Base-by-base conservation (phyloP, 23 red algal species). In the Chondrus crispus region DNA sequence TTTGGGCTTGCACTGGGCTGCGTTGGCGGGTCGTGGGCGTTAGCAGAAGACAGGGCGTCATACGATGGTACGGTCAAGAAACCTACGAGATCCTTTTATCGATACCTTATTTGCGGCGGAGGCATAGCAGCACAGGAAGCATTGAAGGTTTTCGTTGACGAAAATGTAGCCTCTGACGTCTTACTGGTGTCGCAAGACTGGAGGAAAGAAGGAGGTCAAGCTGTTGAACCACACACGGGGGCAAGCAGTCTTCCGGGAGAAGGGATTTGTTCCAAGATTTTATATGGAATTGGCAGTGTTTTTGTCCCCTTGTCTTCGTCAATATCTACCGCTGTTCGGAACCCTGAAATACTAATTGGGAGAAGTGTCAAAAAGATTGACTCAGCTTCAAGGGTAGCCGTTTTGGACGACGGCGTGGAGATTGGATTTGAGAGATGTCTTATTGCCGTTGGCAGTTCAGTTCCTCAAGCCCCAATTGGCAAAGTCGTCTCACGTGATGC, bases 51-150 rank as follows among this genome's bases (percentile, higher is more conserved):
- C n/a, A n/a, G n/a, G n/a, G n/a, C n/a, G n/a, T n/a, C n/a, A n/a
- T n/a, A n/a, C n/a, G n/a, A n/a, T n/a, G n/a, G n/a, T n/a, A n/a
- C n/a, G n/a, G n/a, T n/a, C n/a, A n/a, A n/a, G n/a, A 66, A 66
- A 32, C 87, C 87, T 5, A 11, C 87, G 29, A 69, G 87, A 28
- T 32, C 26, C 24, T 45, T 60, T 13, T 90, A 90, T 37, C 49
- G 69, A 55, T 90, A 90, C 41, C 74, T 90, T 46, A 90, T 90
- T 47, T 90, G 87, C 42, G 87, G 87, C 24, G 87, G 69, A 30
- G 73, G 73, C 14, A 73, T 90, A 2, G 87, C 87, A 52, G 87
- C 87, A 20, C 87, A 90, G 53, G 87, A 90, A 90, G 87, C 87
- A 12, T 52, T 90, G 26, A 79, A 75, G 39, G 53, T 72, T 16